Evolutionary conservation across 352 stramenopile genomes (phyloP).

Genomic region (Paralagenidium karlingii): DNA sequence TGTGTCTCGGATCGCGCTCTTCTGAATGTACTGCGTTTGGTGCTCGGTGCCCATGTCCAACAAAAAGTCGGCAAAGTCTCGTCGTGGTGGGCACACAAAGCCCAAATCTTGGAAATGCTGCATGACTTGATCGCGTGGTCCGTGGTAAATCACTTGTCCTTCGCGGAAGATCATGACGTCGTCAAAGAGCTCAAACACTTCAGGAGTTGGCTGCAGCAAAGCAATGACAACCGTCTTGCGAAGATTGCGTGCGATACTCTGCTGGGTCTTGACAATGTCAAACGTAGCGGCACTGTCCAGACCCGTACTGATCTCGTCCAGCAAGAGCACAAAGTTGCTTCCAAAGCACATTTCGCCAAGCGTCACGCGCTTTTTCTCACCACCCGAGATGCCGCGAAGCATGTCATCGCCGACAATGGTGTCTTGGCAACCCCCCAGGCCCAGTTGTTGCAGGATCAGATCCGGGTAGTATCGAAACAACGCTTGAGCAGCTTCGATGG

Average conservation of each 20-base stretch:
- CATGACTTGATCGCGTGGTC: slow-evolving; percentile 14
- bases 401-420: slow-evolving; percentile 47
- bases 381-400: slow-evolving; percentile 57
- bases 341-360: slow-evolving; percentile 57
- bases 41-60: slow-evolving; percentile 39
- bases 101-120: slow-evolving; percentile 35
- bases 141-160: slow-evolving; percentile 82
- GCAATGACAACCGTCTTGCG: slow-evolving; percentile 27
- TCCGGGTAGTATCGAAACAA: slow-evolving; percentile 23
- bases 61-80: slow-evolving; percentile 41
- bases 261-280: slow-evolving; percentile 39
- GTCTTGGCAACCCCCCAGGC: slow-evolving; percentile 22
- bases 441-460: slow-evolving; percentile 20
- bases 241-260: slow-evolving; percentile 28
- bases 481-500: slow-evolving; percentile 7
- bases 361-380: slow-evolving; percentile 85
- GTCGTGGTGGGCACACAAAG: slow-evolving; percentile 27
- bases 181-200: slow-evolving; percentile 85
- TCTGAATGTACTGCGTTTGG: slow-evolving; percentile 31
- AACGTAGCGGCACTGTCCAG: slow-evolving; percentile 41
- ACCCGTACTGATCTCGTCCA: slow-evolving; percentile 71
- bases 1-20: slow-evolving; percentile 4
- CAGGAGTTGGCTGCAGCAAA: slow-evolving; percentile 73
- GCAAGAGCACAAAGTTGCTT: slow-evolving; percentile 31
- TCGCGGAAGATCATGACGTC: slow-evolving; percentile 81